Evolutionary conservation across 202 grass and related monocot genomes (phyloP).

Genomic region (Cymbopogon flexuosus): DNA sequence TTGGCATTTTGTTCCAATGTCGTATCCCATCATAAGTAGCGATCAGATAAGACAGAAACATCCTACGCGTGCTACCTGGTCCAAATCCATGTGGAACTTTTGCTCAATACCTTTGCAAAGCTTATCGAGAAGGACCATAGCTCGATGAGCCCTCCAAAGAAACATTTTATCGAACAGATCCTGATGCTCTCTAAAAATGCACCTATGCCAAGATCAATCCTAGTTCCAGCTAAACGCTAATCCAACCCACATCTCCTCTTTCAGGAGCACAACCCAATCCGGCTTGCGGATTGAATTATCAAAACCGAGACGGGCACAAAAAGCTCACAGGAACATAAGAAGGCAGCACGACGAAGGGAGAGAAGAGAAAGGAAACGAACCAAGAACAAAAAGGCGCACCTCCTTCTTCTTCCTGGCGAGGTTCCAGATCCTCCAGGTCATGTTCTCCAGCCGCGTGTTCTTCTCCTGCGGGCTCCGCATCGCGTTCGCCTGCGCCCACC

Average conservation of each 20-base stretch:
- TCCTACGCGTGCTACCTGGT: neutral
- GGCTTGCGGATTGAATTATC: neutral
- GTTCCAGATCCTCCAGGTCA: conserved; percentile 99
- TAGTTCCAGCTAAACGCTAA: neutral
- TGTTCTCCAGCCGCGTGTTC: conserved; percentile 97
- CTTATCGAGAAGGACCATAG: neutral
- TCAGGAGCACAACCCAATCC: neutral
- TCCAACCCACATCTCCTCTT: conserved; percentile 7
- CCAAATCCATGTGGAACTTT: conserved; percentile 1
- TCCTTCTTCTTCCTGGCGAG: conserved; percentile 98
- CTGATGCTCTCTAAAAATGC: neutral
- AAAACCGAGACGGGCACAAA: neutral
- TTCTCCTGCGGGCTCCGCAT: conserved; percentile 97
- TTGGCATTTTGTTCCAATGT: neutral
- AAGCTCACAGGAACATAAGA: neutral
- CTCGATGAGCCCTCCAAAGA: neutral
- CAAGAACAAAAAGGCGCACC: conserved; percentile 47
- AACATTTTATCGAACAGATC: conserved; percentile 18
- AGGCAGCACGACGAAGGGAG: neutral
- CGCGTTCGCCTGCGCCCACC: conserved; percentile 65
- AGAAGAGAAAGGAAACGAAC: conserved; percentile 13
- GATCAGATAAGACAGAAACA: neutral
- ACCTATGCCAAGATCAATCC: conserved; percentile 23
- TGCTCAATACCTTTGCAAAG: neutral
- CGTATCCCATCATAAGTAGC: neutral